Percentiles rank a stretch among this genome's conserved stretches.
Conservation (phyloP, 1,284 basidiomycete genomes). For the Rhizopogon hawkerae region DNA sequence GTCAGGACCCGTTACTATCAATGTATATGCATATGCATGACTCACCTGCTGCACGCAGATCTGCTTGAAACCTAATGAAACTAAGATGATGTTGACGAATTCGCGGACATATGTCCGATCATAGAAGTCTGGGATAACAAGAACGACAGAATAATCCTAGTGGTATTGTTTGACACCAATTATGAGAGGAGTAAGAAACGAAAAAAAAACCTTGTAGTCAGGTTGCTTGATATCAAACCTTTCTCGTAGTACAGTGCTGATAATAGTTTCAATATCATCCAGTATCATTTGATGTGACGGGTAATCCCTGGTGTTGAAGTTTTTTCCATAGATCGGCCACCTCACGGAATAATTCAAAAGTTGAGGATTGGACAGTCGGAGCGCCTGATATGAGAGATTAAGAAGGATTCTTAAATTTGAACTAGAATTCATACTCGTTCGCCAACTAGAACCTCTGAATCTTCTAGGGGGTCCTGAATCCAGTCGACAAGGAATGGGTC, state of each 20-base stretch:
- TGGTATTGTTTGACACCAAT: constrained; percentile 7
- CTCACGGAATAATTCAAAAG: constrained; percentile 59
- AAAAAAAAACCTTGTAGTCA: constrained; percentile 51
- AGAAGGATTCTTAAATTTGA: constrained; percentile 5
- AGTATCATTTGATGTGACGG: constrained; percentile 59
- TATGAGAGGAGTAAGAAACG: not conserved
- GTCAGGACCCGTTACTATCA: not conserved
- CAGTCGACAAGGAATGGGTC: constrained; percentile 78
- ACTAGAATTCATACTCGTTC: constrained; percentile 46
- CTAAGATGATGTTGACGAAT: constrained; percentile 68
- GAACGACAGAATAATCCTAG: constrained; percentile 79
- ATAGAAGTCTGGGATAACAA: constrained; percentile 91
- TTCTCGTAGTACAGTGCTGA: constrained; percentile 52
- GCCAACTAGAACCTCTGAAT: constrained; percentile 51
- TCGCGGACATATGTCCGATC: constrained; percentile 79
- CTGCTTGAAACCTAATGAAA: constrained; percentile 86
- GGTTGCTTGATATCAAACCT: constrained; percentile 50
- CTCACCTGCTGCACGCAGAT: constrained; percentile 80
- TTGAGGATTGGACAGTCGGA: constrained; percentile 63
- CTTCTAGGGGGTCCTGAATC: constrained; percentile 46
- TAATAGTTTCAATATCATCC: constrained; percentile 70
- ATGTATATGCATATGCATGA: not conserved
- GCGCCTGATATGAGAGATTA: constrained; percentile 41
- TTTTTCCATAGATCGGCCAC: constrained; percentile 71
- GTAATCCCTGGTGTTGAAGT: constrained; percentile 79